Evolutionary conservation across 2,329 filamentous ascomycete genomes (phyloP).

Genomic region (Coniochaeta sp.): DNA sequence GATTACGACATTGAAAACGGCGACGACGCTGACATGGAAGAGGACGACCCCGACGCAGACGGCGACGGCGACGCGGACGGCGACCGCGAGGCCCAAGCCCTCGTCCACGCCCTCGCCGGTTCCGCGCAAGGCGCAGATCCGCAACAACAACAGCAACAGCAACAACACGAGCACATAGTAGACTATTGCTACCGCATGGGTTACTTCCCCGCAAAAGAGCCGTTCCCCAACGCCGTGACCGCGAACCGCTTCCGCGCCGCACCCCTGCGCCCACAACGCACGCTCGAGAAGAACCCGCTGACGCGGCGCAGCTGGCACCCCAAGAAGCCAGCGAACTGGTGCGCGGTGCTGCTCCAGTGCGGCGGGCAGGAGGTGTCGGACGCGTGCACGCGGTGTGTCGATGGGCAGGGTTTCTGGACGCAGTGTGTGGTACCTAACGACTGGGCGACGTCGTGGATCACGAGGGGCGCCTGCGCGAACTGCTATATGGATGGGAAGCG

Average conservation of each 20-base stretch:
- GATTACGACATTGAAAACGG: not conserved
- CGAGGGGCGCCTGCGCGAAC: not conserved
- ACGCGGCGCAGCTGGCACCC: not conserved
- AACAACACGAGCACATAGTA: not conserved
- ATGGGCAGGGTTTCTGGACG: not conserved
- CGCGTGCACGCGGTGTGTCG: not conserved
- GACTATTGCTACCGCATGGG: not conserved
- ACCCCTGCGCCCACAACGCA: not conserved
- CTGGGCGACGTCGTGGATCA: not conserved
- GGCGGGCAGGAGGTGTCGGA: conserved; percentile 1
- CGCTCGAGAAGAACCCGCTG: not conserved
- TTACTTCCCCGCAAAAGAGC: not conserved
- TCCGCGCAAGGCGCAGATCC: not conserved
- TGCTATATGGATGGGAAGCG: conserved; percentile 1
- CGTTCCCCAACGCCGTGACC: not conserved
- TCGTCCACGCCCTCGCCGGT: not conserved
- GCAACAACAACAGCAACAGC: not conserved
- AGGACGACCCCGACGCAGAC: not conserved
- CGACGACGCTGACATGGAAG: not conserved
- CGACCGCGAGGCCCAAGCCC: not conserved
- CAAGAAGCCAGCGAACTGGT: not conserved
- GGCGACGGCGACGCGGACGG: not conserved
- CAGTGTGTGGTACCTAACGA: not conserved
- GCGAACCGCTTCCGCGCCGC: not conserved
- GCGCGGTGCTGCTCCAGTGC: not conserved